Base-by-base conservation (phyloP, 225 moss, liverwort and hornwort species). In the Marchantia paleacea region DNA sequence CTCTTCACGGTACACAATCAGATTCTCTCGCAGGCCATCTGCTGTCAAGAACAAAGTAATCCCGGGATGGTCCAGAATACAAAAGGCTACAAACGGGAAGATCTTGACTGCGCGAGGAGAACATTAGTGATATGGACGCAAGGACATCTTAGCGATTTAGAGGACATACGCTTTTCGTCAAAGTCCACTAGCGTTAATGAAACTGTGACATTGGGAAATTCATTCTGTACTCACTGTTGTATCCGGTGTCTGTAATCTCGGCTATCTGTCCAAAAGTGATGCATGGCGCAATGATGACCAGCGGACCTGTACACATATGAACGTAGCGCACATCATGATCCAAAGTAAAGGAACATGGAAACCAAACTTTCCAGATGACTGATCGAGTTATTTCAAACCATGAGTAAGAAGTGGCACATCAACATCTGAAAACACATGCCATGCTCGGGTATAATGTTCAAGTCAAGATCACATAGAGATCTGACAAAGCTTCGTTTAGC, bases 181-280 rank as follows among this genome's bases (percentile, higher is more conserved):
- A 39, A 39, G 39, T 39, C 39, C 39, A 39, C 39, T 39, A 39
- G 20, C 58, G 10, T 14, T 15, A 18, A 58, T 58, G 65, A 28
- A 65, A 65, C 65, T 65, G 25, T 11, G 65, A 65, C 26, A 22
- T 28, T 10, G 16, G 39, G 48, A 15, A 8, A 7, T 5, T 51
- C 25, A 39, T 4, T 57, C 57, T 51, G 7, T 25, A 75, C 80
- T 80, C 73, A 86, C 86, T 62, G 22, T 68, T 80, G 64, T 80
- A 58, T 26, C 86, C 86, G 2, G 67, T 66, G 71, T 86, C 86
- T 12, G 67, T 30, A 25, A 86, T 83, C 55, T 86, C 86, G 26
- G 83, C 82, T 16, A 86, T 83, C 74, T 86, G 86, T n/a, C 86
- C 86, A 55, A 82, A 86, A 16, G 86, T 66, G 20, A 85, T 29